Percentiles rank a stretch among this genome's conserved stretches.
Conservation (phyloP, 139 green algal genomes). For the Chlorella sorokiniana region DNA sequence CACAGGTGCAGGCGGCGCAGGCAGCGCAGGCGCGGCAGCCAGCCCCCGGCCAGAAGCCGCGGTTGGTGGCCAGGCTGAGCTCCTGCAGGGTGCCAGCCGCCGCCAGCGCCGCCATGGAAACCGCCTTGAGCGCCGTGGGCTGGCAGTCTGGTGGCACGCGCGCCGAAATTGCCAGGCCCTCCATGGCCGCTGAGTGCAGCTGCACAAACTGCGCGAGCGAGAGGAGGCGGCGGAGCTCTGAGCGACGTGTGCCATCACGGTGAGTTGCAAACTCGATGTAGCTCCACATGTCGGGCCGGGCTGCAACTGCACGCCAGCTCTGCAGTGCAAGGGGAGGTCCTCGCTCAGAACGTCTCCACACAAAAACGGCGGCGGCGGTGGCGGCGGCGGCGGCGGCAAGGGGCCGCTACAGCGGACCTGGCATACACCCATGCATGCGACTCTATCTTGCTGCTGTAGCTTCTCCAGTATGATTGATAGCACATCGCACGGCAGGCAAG, state of each 20-base stretch:
- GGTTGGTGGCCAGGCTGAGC: conserved; percentile 9
- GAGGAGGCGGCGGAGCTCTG: conserved; percentile 22
- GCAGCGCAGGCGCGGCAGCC: background rate
- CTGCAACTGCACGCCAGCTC: background rate
- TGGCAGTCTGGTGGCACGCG: conserved; percentile 13
- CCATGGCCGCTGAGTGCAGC: background rate
- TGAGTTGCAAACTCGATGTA: conserved; percentile 6
- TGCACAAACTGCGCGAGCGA: background rate
- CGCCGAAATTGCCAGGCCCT: background rate
- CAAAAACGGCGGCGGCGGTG: background rate
- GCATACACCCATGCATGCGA: background rate
- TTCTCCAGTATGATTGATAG: too few relatives aligned
- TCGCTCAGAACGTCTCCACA: too few relatives aligned
- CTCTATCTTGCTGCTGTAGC: background rate
- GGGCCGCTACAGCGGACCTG: background rate
- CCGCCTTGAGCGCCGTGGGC: background rate
- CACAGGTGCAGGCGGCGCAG: conserved; percentile 11
- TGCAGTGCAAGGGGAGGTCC: background rate
- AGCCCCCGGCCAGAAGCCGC: background rate
- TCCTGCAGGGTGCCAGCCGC: background rate
- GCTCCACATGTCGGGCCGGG: background rate
- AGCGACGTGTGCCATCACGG: conserved; percentile 5
- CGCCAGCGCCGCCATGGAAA: background rate
- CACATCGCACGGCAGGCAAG: background rate
- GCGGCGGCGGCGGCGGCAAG: background rate